Evolutionary conservation across 305 asterid species (phyloP).

Genomic region (Petunia hybrid): DNA sequence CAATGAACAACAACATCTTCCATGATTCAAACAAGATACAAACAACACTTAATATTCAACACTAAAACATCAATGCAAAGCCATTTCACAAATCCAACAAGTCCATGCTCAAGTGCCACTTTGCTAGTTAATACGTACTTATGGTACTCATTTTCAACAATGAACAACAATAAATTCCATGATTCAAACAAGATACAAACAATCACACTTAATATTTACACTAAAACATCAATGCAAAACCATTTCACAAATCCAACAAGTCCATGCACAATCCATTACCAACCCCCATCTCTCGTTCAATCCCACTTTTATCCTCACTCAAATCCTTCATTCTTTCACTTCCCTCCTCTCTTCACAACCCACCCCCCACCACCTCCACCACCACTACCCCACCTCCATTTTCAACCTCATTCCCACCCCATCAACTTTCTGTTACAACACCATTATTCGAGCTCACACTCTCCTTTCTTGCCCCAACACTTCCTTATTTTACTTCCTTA

Average conservation of each 20-base stretch:
- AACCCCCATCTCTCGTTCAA: constrained; percentile 53
- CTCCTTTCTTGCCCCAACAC: constrained; percentile 53
- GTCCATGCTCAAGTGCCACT: constrained; percentile 60
- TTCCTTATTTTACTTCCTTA: constrained; percentile 48
- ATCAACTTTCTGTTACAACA: constrained; percentile 66
- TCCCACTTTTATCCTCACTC: constrained; percentile 45
- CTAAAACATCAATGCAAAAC: constrained; percentile 60
- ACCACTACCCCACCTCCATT: constrained; percentile 52
- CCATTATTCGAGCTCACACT: constrained; percentile 65
- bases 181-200: constrained; percentile 35
- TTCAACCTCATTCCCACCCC: constrained; percentile 63
- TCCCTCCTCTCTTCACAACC: constrained; percentile 43
- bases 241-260: constrained; percentile 59
- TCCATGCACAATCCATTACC: constrained; percentile 76
- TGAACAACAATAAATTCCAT: too few species aligned
- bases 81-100: constrained; percentile 60
- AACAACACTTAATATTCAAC: constrained; percentile 49
- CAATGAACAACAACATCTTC: neutral
- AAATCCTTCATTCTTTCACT: constrained; percentile 61
- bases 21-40: constrained; percentile 39
- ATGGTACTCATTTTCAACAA: too few species aligned
- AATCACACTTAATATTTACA: constrained; percentile 47
- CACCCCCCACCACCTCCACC: neutral
- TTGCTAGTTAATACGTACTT: too few species aligned
- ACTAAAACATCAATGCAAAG: constrained; percentile 58